Evolutionary conservation across 345 rosid genomes (phyloP).

Genomic region (rapeseed (Brassica napus)): DNA sequence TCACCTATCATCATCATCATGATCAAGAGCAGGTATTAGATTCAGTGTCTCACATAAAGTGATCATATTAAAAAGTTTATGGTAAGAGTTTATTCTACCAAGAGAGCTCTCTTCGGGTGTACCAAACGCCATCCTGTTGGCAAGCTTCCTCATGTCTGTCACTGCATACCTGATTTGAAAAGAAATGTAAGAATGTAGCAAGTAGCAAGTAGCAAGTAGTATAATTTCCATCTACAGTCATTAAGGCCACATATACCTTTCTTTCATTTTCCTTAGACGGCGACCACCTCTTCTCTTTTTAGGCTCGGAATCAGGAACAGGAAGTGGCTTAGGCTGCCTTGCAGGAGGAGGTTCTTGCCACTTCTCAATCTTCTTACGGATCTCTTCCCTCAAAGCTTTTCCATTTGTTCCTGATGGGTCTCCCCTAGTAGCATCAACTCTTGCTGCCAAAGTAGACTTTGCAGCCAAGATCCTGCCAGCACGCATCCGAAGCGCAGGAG

Average conservation of each 20-base stretch:
- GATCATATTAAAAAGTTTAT: not conserved
- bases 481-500: conserved; percentile 74
- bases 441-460: conserved; percentile 81
- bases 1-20: conserved; percentile 62
- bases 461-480: conserved; percentile 84
- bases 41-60: not conserved
- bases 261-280: conserved; percentile 94
- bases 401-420: conserved; percentile 81
- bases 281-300: conserved; percentile 97
- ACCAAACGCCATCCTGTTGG: conserved; percentile 97
- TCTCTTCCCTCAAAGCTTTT: conserved; percentile 63
- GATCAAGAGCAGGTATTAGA: conserved; percentile 5
- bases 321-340: conserved; percentile 95
- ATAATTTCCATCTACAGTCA: too few relatives aligned
- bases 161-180: conserved; percentile 54
- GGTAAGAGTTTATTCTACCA: conserved; percentile 42
- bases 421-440: conserved; percentile 82
- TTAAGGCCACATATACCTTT: conserved; percentile 51
- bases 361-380: conserved; percentile 86
- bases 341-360: conserved; percentile 99
- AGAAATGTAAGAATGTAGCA: too few relatives aligned
- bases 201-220: too few relatives aligned
- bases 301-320: conserved; percentile 99
- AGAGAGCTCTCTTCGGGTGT: conserved; percentile 95
- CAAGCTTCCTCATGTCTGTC: conserved; percentile 95